Percentiles rank a stretch among this genome's conserved stretches.
Conservation (phyloP, 202 grass and related monocot genomes). For the Sporobolus alterniflorus region DNA sequence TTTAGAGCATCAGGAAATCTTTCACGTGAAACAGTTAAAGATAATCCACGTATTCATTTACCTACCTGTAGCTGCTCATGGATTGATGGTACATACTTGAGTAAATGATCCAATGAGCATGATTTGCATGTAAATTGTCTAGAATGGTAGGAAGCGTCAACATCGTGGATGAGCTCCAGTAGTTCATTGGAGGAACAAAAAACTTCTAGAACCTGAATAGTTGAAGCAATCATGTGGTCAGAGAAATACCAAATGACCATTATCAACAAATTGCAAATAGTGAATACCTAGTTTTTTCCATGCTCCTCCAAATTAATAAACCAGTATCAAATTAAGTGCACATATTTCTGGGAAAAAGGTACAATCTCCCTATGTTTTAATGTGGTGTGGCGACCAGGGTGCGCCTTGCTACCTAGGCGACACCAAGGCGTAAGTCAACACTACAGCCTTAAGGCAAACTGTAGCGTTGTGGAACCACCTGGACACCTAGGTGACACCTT, state of each 20-base stretch:
- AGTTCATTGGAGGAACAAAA: constrained; percentile 60
- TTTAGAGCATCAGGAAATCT: not conserved
- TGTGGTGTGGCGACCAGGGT: too few species aligned
- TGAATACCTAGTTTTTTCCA: not conserved
- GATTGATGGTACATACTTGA: constrained; percentile 71
- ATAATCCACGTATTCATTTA: constrained; percentile 17
- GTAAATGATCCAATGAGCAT: constrained; percentile 46
- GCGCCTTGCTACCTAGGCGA: too few species aligned
- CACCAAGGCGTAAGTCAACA: too few species aligned
- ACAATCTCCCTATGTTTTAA: not conserved
- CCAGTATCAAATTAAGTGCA: not conserved
- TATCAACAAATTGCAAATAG: constrained; percentile 9
- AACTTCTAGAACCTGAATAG: constrained; percentile 44
- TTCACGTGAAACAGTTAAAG: not conserved
- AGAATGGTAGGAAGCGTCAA: constrained; percentile 59
- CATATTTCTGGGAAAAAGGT: not conserved
- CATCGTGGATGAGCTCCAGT: constrained; percentile 55
- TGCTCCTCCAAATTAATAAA: not conserved
- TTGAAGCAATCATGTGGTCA: constrained; percentile 26
- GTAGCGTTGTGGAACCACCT: too few species aligned
- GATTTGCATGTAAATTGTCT: constrained; percentile 37
- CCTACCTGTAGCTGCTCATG: constrained; percentile 55
- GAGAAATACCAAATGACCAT: not conserved
- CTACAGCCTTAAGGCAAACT: too few species aligned
- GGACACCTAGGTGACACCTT: too few species aligned